Evolutionary conservation across 1,284 basidiomycete genomes (phyloP), one percentile per base, ranked within the genome.

Genomic region (Xanthoconium separans): DNA sequence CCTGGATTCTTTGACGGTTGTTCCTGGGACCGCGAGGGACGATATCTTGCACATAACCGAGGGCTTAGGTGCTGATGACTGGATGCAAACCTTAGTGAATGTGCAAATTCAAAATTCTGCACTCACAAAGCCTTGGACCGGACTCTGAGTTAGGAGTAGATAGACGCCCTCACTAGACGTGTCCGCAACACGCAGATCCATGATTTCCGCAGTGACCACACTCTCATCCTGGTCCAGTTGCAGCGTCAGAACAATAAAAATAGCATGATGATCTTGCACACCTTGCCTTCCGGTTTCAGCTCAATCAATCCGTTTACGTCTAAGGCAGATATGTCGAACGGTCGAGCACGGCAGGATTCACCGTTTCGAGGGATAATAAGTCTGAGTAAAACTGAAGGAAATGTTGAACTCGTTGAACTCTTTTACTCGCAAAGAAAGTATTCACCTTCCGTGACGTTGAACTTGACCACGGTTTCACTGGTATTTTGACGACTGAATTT

Each of bases 1-100:
- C 54, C 80, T 78, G 2, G 90, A 92, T 70, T 95, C 93, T 71
- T 96, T 96, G 22, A 84, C 80, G 9, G 76, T 78, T 1, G 87
- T 85, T 44, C 80, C 83, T 1, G 85, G 79, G 24, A 91, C 77
- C 1, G 80, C 73, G 2, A 86, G 69, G 0, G 91, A 91, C 5
- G 81, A 80, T 63, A 95, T 84, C 18, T 80, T 78, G 11, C 91
- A 66, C 47, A 87, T 84, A 44, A 94, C 39, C 27, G 89, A 68
- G 7, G 85, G 77, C 53, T 74, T 78, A 13, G 80, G 68, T 24
- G 71, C 60, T 8, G 75, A 72, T 4, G 70, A 68, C 83, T 85
- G 56, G 11, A 29, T 4, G 52, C 10, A 48, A 18, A 11, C 29
- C 30, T 65, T 18, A 59, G 27, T 39, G 30, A 33, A 33, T 5